phyloP scores from a whole-genome alignment of 1,284 basidiomycete species.

The Heliocybe sulcata region DNA sequence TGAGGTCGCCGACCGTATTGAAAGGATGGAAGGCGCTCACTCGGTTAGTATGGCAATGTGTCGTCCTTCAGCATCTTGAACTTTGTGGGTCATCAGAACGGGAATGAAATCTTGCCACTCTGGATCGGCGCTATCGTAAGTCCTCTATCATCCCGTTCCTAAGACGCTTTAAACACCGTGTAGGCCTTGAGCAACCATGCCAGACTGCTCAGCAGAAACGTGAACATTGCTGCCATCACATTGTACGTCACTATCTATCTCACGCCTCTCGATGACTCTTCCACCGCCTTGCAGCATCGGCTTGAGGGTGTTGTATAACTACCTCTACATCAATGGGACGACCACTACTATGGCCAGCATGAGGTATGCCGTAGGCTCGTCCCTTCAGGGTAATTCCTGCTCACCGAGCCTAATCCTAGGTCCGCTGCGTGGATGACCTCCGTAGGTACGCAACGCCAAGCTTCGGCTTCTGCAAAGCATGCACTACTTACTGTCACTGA shows the following conservation, averaged over 20 bases:
- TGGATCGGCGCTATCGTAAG: conserved; percentile 15
- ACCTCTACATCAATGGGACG: neutral
- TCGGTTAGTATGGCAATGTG: conserved; percentile 4
- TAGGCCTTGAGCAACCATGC: neutral
- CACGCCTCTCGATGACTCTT: neutral
- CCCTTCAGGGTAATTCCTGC: neutral
- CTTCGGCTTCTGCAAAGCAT: neutral
- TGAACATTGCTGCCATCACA: neutral
- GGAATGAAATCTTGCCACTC: conserved; percentile 14
- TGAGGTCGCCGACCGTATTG: conserved; percentile 7
- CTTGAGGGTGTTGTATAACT: neutral
- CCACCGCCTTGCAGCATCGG: neutral
- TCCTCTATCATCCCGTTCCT: neutral
- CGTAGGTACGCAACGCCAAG: neutral
- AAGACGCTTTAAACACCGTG: neutral
- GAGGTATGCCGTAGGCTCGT: neutral
- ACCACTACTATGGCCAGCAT: neutral
- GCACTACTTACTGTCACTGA: too few relatives aligned
- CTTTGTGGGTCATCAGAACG: conserved; percentile 9
- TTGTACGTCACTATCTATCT: neutral
- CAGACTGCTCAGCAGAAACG: neutral
- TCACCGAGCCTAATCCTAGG: neutral
- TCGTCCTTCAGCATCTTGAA: neutral
- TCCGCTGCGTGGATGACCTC: neutral
- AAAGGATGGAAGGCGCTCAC: conserved; percentile 12